A percentile compares a stretch with the other conserved stretches of the same genome.
Conservation (phyloP, 768 basidiomycete genomes). For the Asterophora lycoperdoides region DNA sequence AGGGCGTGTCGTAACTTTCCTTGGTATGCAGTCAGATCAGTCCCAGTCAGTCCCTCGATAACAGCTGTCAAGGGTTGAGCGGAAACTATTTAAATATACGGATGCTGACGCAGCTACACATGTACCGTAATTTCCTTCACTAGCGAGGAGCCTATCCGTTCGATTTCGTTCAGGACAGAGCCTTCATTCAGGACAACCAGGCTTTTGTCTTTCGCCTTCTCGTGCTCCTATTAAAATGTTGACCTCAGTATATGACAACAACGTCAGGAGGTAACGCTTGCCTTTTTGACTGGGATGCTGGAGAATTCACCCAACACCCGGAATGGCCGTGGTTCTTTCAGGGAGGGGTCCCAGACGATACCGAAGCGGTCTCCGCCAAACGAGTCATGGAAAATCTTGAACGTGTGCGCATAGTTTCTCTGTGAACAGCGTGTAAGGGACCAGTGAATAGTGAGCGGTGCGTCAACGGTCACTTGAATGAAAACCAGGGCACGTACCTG, state of each 20-base stretch:
- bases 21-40: too few relatives aligned
- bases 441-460: conserved; percentile 1
- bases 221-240: conserved; percentile 26
- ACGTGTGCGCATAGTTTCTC: conserved; percentile 69
- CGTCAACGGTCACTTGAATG: neutral
- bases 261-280: conserved; percentile 10
- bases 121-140: conserved; percentile 45
- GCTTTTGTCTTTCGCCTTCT: conserved; percentile 51
- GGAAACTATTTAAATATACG: too few relatives aligned
- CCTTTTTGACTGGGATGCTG: conserved; percentile 50
- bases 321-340: conserved; percentile 62
- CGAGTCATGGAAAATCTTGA: conserved; percentile 81
- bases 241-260: neutral
- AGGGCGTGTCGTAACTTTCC: too few relatives aligned
- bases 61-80: too few relatives aligned
- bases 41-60: too few relatives aligned
- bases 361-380: conserved; percentile 79
- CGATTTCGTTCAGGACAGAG: conserved; percentile 69
- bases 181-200: conserved; percentile 63
- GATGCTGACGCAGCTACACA: neutral
- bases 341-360: conserved; percentile 79
- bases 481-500: conserved; percentile 45
- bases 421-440: too few relatives aligned
- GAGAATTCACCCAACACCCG: conserved; percentile 83
- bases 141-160: conserved; percentile 68